Evolutionary conservation across 768 basidiomycete species (phyloP).

Genomic region (Stropharia rugosoannulata): DNA sequence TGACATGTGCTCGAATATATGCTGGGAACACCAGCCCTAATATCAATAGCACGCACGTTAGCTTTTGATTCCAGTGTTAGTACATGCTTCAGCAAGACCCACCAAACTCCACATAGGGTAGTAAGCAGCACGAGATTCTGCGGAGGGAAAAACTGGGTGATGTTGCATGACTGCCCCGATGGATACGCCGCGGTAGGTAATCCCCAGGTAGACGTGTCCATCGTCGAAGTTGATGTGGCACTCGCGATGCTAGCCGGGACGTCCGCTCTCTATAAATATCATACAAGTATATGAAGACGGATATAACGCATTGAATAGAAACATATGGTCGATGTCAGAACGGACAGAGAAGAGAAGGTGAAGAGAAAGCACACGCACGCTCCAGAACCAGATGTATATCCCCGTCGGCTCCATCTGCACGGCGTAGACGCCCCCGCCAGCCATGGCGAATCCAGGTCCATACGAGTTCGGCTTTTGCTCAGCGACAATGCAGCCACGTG

Average conservation of each 20-base stretch:
- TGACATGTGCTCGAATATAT: constrained; percentile 44
- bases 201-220: constrained; percentile 50
- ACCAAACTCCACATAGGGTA: constrained; percentile 58
- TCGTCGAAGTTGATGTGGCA: constrained; percentile 32
- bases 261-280: constrained; percentile 37
- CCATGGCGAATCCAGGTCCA: constrained; percentile 62
- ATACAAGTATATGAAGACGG: not conserved
- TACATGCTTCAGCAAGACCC: not conserved
- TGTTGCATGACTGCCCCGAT: constrained; percentile 45
- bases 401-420: constrained; percentile 62
- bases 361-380: constrained; percentile 28
- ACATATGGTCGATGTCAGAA: too few relatives aligned
- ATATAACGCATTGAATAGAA: too few relatives aligned
- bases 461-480: constrained; percentile 63
- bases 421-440: constrained; percentile 77
- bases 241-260: constrained; percentile 35
- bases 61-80: not conserved
- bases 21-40: constrained; percentile 31
- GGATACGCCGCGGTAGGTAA: constrained; percentile 68
- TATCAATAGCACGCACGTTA: not conserved
- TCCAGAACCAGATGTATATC: constrained; percentile 43
- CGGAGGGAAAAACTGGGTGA: constrained; percentile 54
- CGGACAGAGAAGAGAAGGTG: too few relatives aligned
- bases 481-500: constrained; percentile 65
- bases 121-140: constrained; percentile 71